Evolutionary conservation across 768 basidiomycete species (phyloP), one percentile per base, ranked within the genome.

Genomic region (Polyporus arcularius): DNA sequence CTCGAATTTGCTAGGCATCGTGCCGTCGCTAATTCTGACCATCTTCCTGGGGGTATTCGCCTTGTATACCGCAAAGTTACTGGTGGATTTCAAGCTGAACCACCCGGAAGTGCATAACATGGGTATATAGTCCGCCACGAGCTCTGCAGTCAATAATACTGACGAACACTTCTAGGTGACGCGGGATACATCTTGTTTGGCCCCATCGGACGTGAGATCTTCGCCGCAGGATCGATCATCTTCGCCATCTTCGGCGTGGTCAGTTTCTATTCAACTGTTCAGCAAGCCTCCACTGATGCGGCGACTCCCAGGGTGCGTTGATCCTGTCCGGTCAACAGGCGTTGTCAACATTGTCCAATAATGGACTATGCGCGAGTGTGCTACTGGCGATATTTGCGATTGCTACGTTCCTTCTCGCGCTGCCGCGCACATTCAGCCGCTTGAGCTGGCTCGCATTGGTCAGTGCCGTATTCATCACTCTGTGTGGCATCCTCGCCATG

Each of bases 21-120:
- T 79, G 10, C 82, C 82, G 0, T 80, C 79, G 4, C 72, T 83
- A 16, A 73, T 83, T 38, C 65, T 84, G 38, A 82, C 83, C n/a
- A 69, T 81, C 16, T 83, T 84, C 61, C 73, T 84, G 16, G 82
- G 82, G 6, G 60, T 75, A 4, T 84, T 84, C 63, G 83, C 76
- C 2, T 64, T 83, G 10, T 83, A 76, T 57, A 84, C 79, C 9
- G 79, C 82, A 6, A 83, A 84, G 59, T 68, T 85, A 4, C 71
- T 85, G 53, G 74, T 85, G 55, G 80, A 84, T 70, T 84, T 84
- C 75, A 84, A 84, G 67, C 64, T 84, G 32, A 82, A 82, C 58
- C 83, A 84, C 65, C 82, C 80, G 0, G 72, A 76, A 30, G 82
- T 83, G 7, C 83, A 84, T 61, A 83, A 75, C 58, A 83, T 84